Percentiles rank a stretch among this genome's conserved stretches.
phyloP scores from a whole-genome alignment of 176 grass and related monocot genomes.

The Bothriochloa decipiens region DNA sequence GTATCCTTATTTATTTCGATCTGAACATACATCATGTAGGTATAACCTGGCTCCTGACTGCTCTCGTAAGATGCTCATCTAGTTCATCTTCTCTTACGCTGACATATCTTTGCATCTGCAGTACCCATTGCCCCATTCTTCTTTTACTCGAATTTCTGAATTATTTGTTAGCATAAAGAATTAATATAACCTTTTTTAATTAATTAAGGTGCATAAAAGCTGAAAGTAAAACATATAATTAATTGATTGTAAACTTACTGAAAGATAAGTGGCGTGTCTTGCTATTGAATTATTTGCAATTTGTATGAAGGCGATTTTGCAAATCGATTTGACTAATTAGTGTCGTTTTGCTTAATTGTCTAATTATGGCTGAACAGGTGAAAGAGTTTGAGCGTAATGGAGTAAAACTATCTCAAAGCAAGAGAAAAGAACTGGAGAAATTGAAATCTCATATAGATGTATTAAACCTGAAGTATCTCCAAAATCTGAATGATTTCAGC shows the following conservation, averaged over 20 bases:
- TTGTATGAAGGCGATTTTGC: neutral
- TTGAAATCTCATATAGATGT: slow-evolving; percentile 72
- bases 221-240: neutral
- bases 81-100: slow-evolving; percentile 20
- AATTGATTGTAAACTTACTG: neutral
- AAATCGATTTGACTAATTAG: slow-evolving; percentile 23
- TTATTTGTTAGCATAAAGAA: slow-evolving; percentile 12
- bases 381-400: slow-evolving; percentile 91
- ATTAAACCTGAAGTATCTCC: slow-evolving; percentile 80
- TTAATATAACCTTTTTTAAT: neutral
- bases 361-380: slow-evolving; percentile 76
- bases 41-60: slow-evolving; percentile 11
- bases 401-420: slow-evolving; percentile 66
- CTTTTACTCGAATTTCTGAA: slow-evolving; percentile 19
- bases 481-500: slow-evolving; percentile 67
- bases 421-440: slow-evolving; percentile 84
- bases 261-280: neutral
- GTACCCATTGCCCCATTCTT: neutral
- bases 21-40: neutral
- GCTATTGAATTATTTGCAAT: neutral
- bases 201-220: neutral
- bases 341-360: slow-evolving; percentile 46
- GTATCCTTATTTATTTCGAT: slow-evolving; percentile 7
- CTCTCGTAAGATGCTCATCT: neutral
- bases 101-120: neutral